Percentiles rank a stretch among this genome's conserved stretches.
Conservation (phyloP, 441 rosid genomes). For the California macrophylla region DNA sequence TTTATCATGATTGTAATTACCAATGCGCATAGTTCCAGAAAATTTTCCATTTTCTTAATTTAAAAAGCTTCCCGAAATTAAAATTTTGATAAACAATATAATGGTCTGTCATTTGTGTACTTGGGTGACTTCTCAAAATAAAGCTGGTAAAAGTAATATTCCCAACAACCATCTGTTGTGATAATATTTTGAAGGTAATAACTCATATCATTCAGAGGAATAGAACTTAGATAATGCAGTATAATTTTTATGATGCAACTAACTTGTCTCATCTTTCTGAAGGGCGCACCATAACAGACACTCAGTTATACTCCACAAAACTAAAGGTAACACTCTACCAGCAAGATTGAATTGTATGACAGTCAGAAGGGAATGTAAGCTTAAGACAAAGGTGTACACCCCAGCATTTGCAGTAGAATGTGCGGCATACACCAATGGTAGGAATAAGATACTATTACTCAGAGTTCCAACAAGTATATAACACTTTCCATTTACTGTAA, state of each 20-base stretch:
- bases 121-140: neutral
- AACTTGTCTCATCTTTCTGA: neutral
- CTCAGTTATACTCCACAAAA: neutral
- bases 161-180: neutral
- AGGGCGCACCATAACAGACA: neutral
- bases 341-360: neutral
- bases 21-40: neutral
- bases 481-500: neutral
- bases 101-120: neutral
- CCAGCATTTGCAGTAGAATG: neutral
- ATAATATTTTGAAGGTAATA: neutral
- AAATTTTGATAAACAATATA: neutral
- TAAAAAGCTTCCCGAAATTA: neutral
- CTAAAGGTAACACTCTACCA: neutral
- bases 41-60: neutral
- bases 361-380: neutral
- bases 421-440: neutral
- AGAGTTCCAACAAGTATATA: neutral
- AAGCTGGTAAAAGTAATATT: neutral
- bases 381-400: neutral
- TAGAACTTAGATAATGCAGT: neutral
- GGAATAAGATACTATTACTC: neutral
- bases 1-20: neutral
- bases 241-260: neutral
- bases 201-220: neutral